Evolutionary conservation across 2,329 filamentous ascomycete species (phyloP), one percentile per base, ranked within the genome.

Genomic region (Torrubiella hemipterigena): DNA sequence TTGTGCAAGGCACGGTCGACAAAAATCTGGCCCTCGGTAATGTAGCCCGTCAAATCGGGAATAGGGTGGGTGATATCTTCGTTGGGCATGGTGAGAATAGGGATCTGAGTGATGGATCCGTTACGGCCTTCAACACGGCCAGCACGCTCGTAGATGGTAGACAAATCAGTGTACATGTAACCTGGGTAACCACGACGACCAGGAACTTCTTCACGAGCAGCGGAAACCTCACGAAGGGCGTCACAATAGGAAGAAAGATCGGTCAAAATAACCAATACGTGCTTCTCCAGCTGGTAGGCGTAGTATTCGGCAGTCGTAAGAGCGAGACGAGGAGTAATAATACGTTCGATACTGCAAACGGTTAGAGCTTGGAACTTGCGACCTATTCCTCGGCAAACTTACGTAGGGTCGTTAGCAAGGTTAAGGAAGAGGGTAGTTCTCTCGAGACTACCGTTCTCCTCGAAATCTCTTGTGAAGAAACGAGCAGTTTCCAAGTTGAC

Each of bases 101-200:
- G 91, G 50, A 98, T 95, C 65, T 98, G 91, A 14, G 93, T 98
- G 50, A 98, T 98, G 49, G 91, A 98, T 38, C 93, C 91, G 51
- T 96, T 95, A 48, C 93, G 83, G 47, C 93, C 93, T 51, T 85
- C 70, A 30, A 98, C 91, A 81, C 91, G 91, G 52, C 91, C 91
- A 47, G 91, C 91, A 66, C 91, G 87, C 65, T 98, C 91, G 70
- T 98, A 98, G 50, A 98, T 95, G 53, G 91, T 98, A 37, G 91
- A 95, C 77, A 98, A 82, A 76, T 98, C 93, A 46, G 91, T 98
- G 71, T 98, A 98, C 91, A 98, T 98, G 73, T 98, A 98, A 83
- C 91, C 91, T 32, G 91, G 91, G 68, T 91, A 98, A 73, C 91
- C 91, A 77, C 91, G 89, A 59, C 91, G 89, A 71, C 91, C 91